Base-by-base conservation (phyloP, 306 rosid species). In the Calophaca sinica region DNA sequence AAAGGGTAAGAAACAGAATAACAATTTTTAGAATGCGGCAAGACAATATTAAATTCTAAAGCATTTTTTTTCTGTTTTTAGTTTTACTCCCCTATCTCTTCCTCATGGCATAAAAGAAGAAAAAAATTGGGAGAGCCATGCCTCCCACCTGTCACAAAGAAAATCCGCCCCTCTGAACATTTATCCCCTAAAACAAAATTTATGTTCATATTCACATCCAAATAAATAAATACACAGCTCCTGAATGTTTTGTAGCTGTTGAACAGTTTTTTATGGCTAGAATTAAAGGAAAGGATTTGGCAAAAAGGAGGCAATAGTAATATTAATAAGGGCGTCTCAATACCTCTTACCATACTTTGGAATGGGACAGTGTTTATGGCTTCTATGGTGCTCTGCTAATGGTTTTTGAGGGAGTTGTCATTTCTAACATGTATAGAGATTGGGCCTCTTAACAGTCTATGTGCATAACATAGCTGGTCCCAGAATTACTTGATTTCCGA, bases 1-100 rank as follows among this genome's bases (percentile, higher is more conserved):
- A 20, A 70, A 39, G 68, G 39, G 26, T 62, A 68, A 82, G 5
- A 61, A 65, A 5, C 32, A 68, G 77, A 20, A 20, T 14, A 68
- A 42, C 12, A 65, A 55, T 54, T n/a, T 54, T 74, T 5, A 29
- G 26, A 28, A 36, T 63, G 59, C 68, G 52, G 50, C 26, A 64
- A 42, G 38, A 64, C 20, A 28, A 63, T 59, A 52, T 32, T 41
- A 69, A 68, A 60, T 51, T 50, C 66, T 11, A 4, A 33, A 45
- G 44, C 3, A 33, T 0, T 3, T 20, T 55, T 45, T 42, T 42
- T 42, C 11, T 42, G 2, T 7, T 42, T 41, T n/a, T 48, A 33
- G 1, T 68, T 65, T 39, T 7, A 64, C 29, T 10, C 38, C 65
- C 12, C 53, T 48, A 4, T 36, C 38, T 9, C 62, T 32, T 26